Evolutionary conservation across 1,284 basidiomycete genomes (phyloP).

Genomic region (Apiotrichum gamsii): DNA sequence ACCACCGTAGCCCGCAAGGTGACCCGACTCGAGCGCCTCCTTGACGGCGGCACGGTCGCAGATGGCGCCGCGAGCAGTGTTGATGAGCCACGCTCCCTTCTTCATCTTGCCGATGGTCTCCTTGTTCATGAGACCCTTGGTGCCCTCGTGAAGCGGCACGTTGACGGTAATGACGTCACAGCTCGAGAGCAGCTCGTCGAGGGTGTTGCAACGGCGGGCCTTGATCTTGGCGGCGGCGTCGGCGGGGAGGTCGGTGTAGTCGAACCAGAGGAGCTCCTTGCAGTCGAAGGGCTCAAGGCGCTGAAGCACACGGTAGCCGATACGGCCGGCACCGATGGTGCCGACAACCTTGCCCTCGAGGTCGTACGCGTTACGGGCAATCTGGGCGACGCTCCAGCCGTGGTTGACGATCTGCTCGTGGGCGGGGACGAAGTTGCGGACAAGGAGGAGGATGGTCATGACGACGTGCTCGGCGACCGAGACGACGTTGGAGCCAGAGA

Average conservation of each 20-base stretch:
- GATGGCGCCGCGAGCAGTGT: conserved; percentile 91
- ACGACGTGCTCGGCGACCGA: conserved; percentile 74
- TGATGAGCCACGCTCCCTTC: conserved; percentile 81
- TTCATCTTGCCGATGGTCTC: conserved; percentile 86
- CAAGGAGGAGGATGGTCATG: conserved; percentile 74
- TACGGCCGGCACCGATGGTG: conserved; percentile 72
- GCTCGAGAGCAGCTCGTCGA: conserved; percentile 78
- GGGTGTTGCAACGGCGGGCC: conserved; percentile 68
- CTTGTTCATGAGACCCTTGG: conserved; percentile 70
- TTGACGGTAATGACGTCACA: conserved; percentile 53
- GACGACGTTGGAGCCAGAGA: conserved; percentile 77
- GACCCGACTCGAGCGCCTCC: conserved; percentile 69
- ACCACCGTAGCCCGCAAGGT: conserved; percentile 64
- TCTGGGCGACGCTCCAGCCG: conserved; percentile 75
- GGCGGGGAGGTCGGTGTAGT: conserved; percentile 75
- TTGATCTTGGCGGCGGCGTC: conserved; percentile 65
- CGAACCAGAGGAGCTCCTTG: conserved; percentile 90
- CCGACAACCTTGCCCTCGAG: conserved; percentile 87
- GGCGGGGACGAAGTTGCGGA: conserved; percentile 63
- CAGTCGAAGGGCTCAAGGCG: conserved; percentile 79
- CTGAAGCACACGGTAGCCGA: conserved; percentile 86
- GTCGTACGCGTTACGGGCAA: conserved; percentile 77
- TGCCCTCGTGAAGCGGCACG: conserved; percentile 84
- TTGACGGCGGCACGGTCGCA: conserved; percentile 76
- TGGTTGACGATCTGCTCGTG: conserved; percentile 72